Evolutionary conservation across 2,329 filamentous ascomycete species (phyloP), one percentile per base, ranked within the genome.

Genomic region (Botryotinia globosa): DNA sequence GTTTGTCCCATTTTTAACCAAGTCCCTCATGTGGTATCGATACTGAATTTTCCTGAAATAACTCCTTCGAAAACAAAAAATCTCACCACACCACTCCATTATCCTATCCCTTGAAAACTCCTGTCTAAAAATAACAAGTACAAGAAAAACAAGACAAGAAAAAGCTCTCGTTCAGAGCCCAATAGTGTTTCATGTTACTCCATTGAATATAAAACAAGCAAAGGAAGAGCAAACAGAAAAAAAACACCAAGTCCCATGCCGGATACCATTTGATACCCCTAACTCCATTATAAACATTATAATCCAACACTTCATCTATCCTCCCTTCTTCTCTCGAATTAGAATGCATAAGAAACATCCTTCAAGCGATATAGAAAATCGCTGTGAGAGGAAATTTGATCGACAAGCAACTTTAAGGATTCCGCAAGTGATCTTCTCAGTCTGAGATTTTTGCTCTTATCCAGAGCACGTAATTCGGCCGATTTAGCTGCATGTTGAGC

Each of bases 391-490:
- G 65, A 67, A 32, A 67, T 67, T 16, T 67, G 65, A 29, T 67
- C 65, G 48, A 67, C 65, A 44, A 67, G 65, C 18, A 67, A 56
- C 34, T 67, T 67, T 3, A 67, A 56, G 20, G 65, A 67, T 67
- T 67, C 65, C n/a, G 65, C 65, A 5, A 67, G 51, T 56, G 65
- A 67, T 42, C 65, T 67, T 67, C 65, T 67, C 48, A 67, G 56
- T 42, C 65, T 29, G 16, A 67, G 65, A 56, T 67, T 67, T 12
- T 67, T 67, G 65, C 65, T 67, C 65, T 67, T 67, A 56, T 67
- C 65, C 48, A 67, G 18, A 42, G 65, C 37, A 18, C 48, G 65
- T 56, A 67, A 44, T 32, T 67, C 65, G 25, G 48, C 48, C 34
- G 65, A 20, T 56, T 67, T 67, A 10, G 48, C 48, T 6, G 65